A percentile compares a stretch with the other conserved stretches of the same genome.
These are phyloP conservation scores for Porodaedalea pini DNA, from an alignment of 1,284 basidiomycete species.

Conservation along the genomic window DNA sequence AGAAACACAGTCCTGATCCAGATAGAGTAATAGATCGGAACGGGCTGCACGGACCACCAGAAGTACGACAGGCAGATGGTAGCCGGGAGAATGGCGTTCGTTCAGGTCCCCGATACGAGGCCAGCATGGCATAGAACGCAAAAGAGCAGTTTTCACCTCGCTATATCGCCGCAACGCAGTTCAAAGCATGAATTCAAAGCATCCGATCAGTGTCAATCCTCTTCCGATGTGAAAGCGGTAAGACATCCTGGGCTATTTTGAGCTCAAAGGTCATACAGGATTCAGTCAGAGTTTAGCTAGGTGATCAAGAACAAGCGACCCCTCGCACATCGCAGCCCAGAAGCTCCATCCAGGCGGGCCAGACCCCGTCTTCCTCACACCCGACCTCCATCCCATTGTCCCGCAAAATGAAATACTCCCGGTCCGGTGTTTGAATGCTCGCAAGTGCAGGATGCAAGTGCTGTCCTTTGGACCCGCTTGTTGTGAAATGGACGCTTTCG, in stretches of 20 bases:
- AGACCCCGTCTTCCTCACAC: constrained; percentile 68
- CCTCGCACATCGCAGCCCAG: constrained; percentile 45
- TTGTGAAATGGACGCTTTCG: constrained; percentile 66
- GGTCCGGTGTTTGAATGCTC: constrained; percentile 57
- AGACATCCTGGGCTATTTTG: background rate
- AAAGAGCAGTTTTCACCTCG: background rate
- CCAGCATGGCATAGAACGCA: background rate
- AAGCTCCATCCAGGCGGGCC: constrained; percentile 54
- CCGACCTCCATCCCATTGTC: constrained; percentile 76
- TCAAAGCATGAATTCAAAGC: background rate
- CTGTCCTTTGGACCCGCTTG: constrained; percentile 29
- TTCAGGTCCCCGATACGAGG: background rate
- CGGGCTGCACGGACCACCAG: background rate
- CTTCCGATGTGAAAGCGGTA: background rate
- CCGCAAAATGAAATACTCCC: constrained; percentile 63
- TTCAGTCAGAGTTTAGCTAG: background rate
- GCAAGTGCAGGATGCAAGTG: constrained; percentile 61
- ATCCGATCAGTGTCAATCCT: background rate
- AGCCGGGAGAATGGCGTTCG: background rate
- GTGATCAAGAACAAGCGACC: background rate
- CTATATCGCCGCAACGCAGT: background rate
- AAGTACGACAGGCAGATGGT: background rate
- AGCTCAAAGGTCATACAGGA: background rate
- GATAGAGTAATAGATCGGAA: background rate
- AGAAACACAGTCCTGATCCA: background rate